phyloP scores from a whole-genome alignment of 2,329 filamentous ascomycete species.

The Apiospora rasikravindrae region DNA sequence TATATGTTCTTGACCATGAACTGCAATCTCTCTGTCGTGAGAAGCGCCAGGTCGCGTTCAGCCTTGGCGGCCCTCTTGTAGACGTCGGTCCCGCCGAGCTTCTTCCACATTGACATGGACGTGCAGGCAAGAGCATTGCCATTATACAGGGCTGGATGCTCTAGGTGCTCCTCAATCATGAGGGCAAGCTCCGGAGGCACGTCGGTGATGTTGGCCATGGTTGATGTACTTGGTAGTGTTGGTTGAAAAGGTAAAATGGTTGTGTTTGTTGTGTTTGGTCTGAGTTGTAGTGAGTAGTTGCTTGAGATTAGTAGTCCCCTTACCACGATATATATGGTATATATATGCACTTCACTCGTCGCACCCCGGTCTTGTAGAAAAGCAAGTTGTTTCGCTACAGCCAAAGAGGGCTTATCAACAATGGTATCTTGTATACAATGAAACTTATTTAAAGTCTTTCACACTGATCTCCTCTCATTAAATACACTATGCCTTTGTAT shows the following conservation, averaged over 20 bases:
- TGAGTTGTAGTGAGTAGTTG: background rate
- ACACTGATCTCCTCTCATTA: background rate
- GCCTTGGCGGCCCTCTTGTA: background rate
- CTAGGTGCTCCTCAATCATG: background rate
- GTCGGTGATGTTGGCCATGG: background rate
- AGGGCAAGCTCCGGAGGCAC: background rate
- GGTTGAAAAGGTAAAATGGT: background rate
- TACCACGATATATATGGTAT: background rate
- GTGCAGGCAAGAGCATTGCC: background rate
- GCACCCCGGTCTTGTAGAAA: background rate
- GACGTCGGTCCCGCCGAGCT: background rate
- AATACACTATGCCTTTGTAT: background rate
- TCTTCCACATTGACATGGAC: background rate
- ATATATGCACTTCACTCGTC: background rate
- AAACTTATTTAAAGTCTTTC: background rate
- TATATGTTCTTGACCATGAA: too few relatives aligned
- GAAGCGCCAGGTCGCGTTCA: too few relatives aligned
- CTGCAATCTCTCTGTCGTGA: too few relatives aligned
- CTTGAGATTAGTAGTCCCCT: background rate
- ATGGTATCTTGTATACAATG: background rate
- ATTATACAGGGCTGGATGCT: background rate
- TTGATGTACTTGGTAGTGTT: background rate
- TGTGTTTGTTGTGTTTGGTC: background rate
- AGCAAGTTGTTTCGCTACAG: background rate
- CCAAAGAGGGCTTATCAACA: background rate